Evolutionary conservation across 1,284 basidiomycete species (phyloP).

Genomic region (Heterobasidion irregulare): DNA sequence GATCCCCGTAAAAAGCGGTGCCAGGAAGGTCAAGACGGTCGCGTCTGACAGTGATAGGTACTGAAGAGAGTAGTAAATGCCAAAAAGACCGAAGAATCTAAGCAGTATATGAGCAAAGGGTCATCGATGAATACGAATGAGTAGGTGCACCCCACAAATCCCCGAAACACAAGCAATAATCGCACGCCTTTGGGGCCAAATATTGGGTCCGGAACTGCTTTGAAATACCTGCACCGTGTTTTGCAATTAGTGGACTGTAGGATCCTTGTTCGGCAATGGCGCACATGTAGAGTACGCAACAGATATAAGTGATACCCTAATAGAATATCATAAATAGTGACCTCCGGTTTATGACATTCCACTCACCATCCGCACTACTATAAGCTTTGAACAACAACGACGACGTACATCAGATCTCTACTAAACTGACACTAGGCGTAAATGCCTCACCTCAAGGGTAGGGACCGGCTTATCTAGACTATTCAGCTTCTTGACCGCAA

Average conservation of each 20-base stretch:
- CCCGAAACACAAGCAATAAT: constrained; percentile 45
- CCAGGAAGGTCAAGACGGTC: constrained; percentile 69
- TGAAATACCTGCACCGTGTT: constrained; percentile 29
- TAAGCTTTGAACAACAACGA: constrained; percentile 24
- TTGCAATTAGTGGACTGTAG: constrained; percentile 7
- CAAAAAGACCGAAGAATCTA: constrained; percentile 58
- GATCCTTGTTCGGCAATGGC: constrained; percentile 1
- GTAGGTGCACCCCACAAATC: constrained; percentile 48
- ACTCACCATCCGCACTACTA: constrained; percentile 42
- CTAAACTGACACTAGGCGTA: background rate
- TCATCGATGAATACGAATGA: constrained; percentile 1
- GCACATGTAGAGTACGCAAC: constrained; percentile 37
- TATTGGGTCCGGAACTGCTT: constrained; percentile 55
- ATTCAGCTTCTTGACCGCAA: constrained; percentile 54
- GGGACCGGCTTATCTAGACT: constrained; percentile 49
- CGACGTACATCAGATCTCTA: background rate
- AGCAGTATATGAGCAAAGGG: constrained; percentile 13
- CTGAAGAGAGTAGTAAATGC: constrained; percentile 62
- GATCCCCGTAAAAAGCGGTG: constrained; percentile 63
- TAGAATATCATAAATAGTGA: background rate
- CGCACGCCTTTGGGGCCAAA: constrained; percentile 65
- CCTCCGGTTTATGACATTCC: background rate
- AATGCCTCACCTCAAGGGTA: constrained; percentile 39
- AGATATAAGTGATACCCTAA: constrained; percentile 35
- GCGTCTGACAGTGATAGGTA: constrained; percentile 59